phyloP scores from a whole-genome alignment of 2,329 filamentous ascomycete species.

The Lecanicillium sp. region DNA sequence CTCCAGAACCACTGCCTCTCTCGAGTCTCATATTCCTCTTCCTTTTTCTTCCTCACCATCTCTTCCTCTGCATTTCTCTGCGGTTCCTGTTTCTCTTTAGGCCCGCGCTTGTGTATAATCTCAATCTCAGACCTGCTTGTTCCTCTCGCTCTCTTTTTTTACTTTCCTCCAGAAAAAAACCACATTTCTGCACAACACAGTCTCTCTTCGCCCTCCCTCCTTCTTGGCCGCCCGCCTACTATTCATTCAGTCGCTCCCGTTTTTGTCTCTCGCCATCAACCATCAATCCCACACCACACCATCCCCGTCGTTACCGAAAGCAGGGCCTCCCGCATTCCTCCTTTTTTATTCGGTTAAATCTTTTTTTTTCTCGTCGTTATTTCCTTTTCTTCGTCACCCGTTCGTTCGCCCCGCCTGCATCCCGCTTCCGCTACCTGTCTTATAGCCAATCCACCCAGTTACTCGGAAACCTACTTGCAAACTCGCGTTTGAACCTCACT shows the following conservation, averaged over 20 bases:
- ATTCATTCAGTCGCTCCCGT: neutral
- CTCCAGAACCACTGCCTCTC: neutral
- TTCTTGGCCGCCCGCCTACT: too few relatives aligned
- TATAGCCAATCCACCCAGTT: neutral
- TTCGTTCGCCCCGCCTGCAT: neutral
- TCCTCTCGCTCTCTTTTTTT: too few relatives aligned
- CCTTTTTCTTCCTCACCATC: neutral
- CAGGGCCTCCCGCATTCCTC: neutral
- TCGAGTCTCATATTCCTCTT: neutral
- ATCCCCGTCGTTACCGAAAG: neutral
- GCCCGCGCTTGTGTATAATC: conserved; percentile 6
- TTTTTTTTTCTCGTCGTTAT: too few relatives aligned
- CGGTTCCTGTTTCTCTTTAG: conserved; percentile 8
- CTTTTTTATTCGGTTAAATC: neutral
- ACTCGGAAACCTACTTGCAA: too few relatives aligned
- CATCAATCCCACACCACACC: neutral
- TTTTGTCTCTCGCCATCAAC: neutral
- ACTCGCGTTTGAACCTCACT: conserved; percentile 1
- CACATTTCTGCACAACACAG: conserved; percentile 9
- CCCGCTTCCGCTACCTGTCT: neutral
- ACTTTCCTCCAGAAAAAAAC: conserved; percentile 7
- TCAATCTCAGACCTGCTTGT: neutral
- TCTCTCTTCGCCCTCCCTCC: conserved; percentile 10
- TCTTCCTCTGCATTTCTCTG: neutral
- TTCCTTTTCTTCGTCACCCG: neutral